Base-by-base conservation (phyloP, 2,329 filamentous ascomycete genomes). In the Ophiognomonia clavigignenti-juglandacearum region DNA sequence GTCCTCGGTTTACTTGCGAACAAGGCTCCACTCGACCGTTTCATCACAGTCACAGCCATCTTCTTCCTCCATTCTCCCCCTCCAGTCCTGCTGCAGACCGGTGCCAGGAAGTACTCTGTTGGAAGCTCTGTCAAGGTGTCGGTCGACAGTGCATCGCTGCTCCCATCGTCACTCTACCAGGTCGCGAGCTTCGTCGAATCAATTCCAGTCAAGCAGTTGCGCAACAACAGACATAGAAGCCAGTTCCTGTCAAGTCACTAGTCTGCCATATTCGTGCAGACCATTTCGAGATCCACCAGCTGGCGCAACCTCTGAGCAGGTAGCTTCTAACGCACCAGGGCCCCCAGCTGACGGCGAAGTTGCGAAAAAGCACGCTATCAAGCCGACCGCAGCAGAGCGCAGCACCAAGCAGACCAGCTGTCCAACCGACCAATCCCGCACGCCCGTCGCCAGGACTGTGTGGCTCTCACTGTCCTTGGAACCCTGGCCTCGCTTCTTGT, bases 401-500 rank as follows among this genome's bases (percentile, higher is more conserved):
- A 32, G 24, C 36, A 34, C 8, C 43, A 31, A 27, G 14, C 13
- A 43, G 14, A 22, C 19, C 35, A 39, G 18, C 18, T 39, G n/a
- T 23, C 27, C 35, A 39, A 23, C 27, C 34, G n/a, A 16, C 16
- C 32, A 31, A 32, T 29, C 40, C 35, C 31, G 45, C 20, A 18
- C 20, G 26, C 45, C 23, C 24, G 39, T 47, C 39, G 39, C 39
- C 37, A n/a, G 38, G 26, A 47, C 45, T 47, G 45, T 47, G 45
- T 47, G 45, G 45, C 39, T 43, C 45, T 38, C 26, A 23, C 35
- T 18, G 40, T 48, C 50, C 43, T 45, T 49, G 50, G 50, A 52
- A 48, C 32, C 46, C 39, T 46, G 46, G 46, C 45, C 51, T 54
- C 55, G 56, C 53, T 54, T 49, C 55, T 54, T 52, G 55, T 56